These are phyloP conservation scores for Giardia duodenalis DNA, from an alignment of 208 protist species.

Conservation along the genomic window DNA sequence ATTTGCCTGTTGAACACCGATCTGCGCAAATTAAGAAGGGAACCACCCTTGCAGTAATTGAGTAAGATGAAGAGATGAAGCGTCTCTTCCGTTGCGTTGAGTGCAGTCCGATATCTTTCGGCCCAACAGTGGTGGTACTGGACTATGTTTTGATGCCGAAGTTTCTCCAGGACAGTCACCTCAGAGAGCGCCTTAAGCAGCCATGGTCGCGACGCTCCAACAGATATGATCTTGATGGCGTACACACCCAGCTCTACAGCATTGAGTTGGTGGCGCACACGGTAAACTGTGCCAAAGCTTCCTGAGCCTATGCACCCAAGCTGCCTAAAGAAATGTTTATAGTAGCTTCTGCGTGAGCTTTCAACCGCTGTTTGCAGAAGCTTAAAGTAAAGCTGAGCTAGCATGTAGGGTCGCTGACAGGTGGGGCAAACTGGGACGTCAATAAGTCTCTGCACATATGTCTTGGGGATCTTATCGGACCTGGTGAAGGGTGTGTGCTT, in stretches of 20 bases:
- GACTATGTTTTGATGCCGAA: background rate
- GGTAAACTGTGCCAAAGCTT: background rate
- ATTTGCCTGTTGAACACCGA: background rate
- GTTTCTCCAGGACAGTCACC: background rate
- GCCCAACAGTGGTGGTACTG: slow-evolving; percentile 8
- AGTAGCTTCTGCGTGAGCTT: background rate
- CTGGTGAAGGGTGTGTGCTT: no score
- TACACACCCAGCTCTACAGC: background rate
- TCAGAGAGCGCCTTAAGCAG: background rate
- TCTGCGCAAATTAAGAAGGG: background rate
- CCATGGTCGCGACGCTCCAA: background rate
- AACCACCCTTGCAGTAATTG: slow-evolving; percentile 6
- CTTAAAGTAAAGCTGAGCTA: background rate
- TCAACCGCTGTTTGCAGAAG: background rate
- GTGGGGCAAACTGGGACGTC: background rate
- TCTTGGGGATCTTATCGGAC: no score
- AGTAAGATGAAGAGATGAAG: slow-evolving; percentile 5
- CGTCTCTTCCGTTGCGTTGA: background rate
- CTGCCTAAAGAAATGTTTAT: background rate
- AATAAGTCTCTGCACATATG: no score
- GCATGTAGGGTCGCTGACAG: background rate
- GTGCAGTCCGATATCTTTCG: background rate
- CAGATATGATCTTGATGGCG: background rate
- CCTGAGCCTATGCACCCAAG: background rate
- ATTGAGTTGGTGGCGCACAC: background rate